phyloP scores from a whole-genome alignment of 2,329 filamentous ascomycete genomes.

The Hypoxylon sp. region DNA sequence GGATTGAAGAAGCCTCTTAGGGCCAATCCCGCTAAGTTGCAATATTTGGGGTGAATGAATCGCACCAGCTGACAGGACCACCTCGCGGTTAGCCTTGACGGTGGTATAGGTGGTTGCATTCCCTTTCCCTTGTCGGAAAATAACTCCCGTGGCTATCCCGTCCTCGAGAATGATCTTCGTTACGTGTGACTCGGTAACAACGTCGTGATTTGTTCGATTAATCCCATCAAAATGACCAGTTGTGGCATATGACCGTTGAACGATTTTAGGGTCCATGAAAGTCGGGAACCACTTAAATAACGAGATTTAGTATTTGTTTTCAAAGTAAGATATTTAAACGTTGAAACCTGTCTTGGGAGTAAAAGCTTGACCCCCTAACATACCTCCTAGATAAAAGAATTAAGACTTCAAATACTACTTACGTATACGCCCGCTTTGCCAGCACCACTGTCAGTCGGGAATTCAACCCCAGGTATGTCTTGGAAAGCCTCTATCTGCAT shows the following conservation, averaged over 20 bases:
- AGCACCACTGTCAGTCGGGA: slow-evolving; percentile 55
- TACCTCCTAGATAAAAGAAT: too few species aligned
- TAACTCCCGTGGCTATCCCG: slow-evolving; percentile 48
- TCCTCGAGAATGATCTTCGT: slow-evolving; percentile 48
- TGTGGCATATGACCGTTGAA: slow-evolving; percentile 54
- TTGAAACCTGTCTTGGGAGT: too few species aligned
- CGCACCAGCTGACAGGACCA: slow-evolving; percentile 58
- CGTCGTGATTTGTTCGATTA: slow-evolving; percentile 50
- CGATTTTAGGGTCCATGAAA: slow-evolving; percentile 54
- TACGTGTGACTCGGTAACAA: slow-evolving; percentile 50
- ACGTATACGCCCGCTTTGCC: slow-evolving; percentile 54
- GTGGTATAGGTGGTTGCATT: slow-evolving; percentile 39
- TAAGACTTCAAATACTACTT: too few species aligned
- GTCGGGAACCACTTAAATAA: slow-evolving; percentile 53
- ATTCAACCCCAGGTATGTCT: slow-evolving; percentile 55
- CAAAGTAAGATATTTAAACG: too few species aligned
- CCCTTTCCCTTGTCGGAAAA: slow-evolving; percentile 42
- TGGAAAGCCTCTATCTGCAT: slow-evolving; percentile 53
- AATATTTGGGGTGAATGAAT: slow-evolving; percentile 55
- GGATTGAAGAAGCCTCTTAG: slow-evolving; percentile 56
- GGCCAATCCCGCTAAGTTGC: slow-evolving; percentile 55
- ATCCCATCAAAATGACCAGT: slow-evolving; percentile 53
- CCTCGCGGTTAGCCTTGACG: slow-evolving; percentile 53
- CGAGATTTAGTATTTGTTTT: too few species aligned
- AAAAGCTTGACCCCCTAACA: too few species aligned